Percentiles rank a stretch among this genome's conserved stretches.
Conservation (phyloP, 768 basidiomycete species). For the Auriscalpium vulgare region DNA sequence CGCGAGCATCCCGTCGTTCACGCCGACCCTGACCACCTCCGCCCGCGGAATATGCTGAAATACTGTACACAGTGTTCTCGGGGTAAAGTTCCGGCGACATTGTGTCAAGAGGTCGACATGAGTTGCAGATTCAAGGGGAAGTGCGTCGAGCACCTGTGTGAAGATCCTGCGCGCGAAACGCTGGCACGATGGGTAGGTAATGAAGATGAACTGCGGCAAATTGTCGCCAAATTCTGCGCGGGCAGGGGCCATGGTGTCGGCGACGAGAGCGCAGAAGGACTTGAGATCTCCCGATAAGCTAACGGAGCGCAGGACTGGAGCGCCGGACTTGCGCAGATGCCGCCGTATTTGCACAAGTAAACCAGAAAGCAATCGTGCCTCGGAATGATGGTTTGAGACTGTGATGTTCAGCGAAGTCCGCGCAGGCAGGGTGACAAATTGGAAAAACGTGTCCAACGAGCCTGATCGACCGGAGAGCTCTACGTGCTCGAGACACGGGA, state of each 20-base stretch:
- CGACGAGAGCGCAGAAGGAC: background rate
- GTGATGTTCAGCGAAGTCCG: background rate
- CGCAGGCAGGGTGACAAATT: background rate
- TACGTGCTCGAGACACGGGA: background rate
- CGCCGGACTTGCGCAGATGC: background rate
- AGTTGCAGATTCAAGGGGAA: background rate
- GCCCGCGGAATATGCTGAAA: background rate
- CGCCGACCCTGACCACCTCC: background rate
- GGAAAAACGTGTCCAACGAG: background rate
- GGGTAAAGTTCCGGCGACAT: background rate
- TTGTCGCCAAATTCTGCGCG: background rate
- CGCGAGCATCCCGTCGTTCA: background rate
- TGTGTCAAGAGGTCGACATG: background rate
- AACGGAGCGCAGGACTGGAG: background rate
- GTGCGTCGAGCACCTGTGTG: background rate
- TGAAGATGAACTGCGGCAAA: background rate
- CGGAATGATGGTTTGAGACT: background rate
- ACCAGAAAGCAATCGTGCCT: background rate
- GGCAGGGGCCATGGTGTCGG: background rate
- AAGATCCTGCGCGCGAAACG: background rate
- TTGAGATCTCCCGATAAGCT: background rate
- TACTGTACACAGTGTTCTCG: background rate
- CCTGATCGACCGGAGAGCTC: background rate
- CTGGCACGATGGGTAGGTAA: background rate
- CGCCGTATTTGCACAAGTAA: background rate